phyloP scores from a whole-genome alignment of 305 asterid species.

The Fraxinus xanthoxyloides region DNA sequence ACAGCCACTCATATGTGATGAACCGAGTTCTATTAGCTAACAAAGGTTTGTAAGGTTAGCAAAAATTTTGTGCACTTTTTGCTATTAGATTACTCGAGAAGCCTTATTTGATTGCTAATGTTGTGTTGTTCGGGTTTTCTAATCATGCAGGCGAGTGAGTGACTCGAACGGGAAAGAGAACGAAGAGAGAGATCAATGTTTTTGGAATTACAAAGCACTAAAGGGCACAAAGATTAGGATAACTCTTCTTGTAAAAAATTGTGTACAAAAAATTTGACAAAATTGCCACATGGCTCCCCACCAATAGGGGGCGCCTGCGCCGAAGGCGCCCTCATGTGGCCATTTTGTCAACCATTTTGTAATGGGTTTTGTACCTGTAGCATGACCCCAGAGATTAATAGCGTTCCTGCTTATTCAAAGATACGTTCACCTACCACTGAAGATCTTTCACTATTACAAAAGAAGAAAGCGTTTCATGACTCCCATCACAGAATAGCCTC shows the following conservation, averaged over 20 bases:
- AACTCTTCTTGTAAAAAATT: too few relatives aligned
- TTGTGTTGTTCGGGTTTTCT: not conserved
- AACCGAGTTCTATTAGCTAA: not conserved
- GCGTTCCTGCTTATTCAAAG: not conserved
- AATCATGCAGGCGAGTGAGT: not conserved
- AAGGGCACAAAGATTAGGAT: too few relatives aligned
- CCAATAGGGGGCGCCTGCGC: too few relatives aligned
- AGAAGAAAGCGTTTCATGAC: not conserved
- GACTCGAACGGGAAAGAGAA: not conserved
- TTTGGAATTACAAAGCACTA: not conserved
- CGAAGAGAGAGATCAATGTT: not conserved
- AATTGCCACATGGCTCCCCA: too few relatives aligned
- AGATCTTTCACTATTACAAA: constrained; percentile 47
- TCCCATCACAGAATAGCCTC: not conserved
- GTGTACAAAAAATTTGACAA: too few relatives aligned
- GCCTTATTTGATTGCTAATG: not conserved
- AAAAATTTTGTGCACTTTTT: not conserved
- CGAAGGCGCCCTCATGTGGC: too few relatives aligned
- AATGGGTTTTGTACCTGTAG: too few relatives aligned
- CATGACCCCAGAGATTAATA: not conserved
- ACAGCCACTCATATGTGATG: not conserved
- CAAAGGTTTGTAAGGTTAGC: not conserved
- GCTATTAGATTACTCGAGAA: not conserved
- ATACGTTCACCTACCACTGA: constrained; percentile 16
- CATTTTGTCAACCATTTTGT: too few relatives aligned